Evolutionary conservation across 495 filamentous ascomycete species (phyloP).

Genomic region (Pyronema omphalodes): DNA sequence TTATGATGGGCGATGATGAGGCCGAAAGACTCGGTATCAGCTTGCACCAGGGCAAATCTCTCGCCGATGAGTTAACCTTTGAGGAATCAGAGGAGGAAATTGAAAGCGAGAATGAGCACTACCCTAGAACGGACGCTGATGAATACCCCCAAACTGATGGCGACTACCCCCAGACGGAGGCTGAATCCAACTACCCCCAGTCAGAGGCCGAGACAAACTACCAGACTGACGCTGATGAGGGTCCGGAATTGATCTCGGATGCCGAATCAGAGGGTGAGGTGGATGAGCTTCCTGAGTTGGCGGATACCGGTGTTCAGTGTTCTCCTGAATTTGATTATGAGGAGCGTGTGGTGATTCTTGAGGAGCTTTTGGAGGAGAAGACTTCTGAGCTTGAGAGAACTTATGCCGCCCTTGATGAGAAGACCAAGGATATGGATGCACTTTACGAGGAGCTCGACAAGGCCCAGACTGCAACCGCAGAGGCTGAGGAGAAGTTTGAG

Average conservation of each 20-base stretch:
- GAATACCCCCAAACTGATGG: background rate
- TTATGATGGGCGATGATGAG: slow-evolving; percentile 27
- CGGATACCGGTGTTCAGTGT: slow-evolving; percentile 20
- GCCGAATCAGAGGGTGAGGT: slow-evolving; percentile 12
- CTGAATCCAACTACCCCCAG: slow-evolving; percentile 9
- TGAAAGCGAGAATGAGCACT: background rate
- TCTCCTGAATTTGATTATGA: slow-evolving; percentile 14
- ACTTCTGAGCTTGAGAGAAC: slow-evolving; percentile 19
- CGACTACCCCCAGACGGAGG: slow-evolving; percentile 9
- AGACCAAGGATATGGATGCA: slow-evolving; percentile 16
- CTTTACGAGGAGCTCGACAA: slow-evolving; percentile 16
- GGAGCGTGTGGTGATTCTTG: slow-evolving; percentile 10
- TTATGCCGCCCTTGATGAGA: slow-evolving; percentile 14
- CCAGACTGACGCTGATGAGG: slow-evolving; percentile 20
- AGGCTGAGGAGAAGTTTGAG: slow-evolving; percentile 19
- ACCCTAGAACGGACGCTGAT: slow-evolving; percentile 1
- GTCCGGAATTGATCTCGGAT: slow-evolving; percentile 9
- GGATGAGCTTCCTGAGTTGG: slow-evolving; percentile 19
- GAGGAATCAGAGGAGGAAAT: slow-evolving; percentile 33
- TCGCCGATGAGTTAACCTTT: slow-evolving; percentile 80
- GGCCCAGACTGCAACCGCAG: slow-evolving; percentile 9
- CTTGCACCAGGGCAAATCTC: slow-evolving; percentile 54
- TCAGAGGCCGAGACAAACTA: slow-evolving; percentile 3
- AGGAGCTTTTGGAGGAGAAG: slow-evolving; percentile 18
- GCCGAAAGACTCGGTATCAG: slow-evolving; percentile 32